phyloP scores from a whole-genome alignment of 2,329 filamentous ascomycete species.

The Penicillium hesseltinei region DNA sequence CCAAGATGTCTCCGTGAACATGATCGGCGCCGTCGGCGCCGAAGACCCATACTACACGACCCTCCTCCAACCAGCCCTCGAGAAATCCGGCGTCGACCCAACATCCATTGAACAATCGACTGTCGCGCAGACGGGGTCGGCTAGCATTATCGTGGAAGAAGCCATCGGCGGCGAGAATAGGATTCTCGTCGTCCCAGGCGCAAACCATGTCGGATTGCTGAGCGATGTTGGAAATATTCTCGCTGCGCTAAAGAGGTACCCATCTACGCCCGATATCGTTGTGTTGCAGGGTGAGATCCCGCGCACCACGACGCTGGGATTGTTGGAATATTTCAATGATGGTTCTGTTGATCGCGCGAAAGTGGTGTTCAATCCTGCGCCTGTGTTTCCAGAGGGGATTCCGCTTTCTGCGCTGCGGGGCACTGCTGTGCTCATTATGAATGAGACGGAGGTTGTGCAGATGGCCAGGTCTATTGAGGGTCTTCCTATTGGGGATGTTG shows the following conservation, averaged over 20 bases:
- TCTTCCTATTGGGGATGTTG: conserved; percentile 10
- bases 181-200: conserved; percentile 67
- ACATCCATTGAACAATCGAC: conserved; percentile 53
- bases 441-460: conserved; percentile 28
- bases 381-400: conserved; percentile 67
- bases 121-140: conserved; percentile 41
- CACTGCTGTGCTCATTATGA: conserved; percentile 24
- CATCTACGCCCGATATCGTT: conserved; percentile 5
- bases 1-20: conserved; percentile 54
- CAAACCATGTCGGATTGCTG: conserved; percentile 52
- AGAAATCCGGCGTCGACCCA: conserved; percentile 59
- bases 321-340: conserved; percentile 21
- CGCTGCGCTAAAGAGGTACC: not conserved
- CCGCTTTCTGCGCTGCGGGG: conserved; percentile 40
- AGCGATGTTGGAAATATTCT: conserved; percentile 32
- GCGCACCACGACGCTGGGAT: conserved; percentile 15
- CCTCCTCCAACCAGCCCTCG: conserved; percentile 54
- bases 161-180: conserved; percentile 62
- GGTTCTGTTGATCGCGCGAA: conserved; percentile 17
- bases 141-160: conserved; percentile 70
- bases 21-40: conserved; percentile 66
- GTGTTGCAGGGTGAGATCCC: conserved; percentile 25
- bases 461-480: conserved; percentile 21
- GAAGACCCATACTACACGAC: conserved; percentile 59
- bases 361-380: conserved; percentile 78